phyloP scores from a whole-genome alignment of 257 asterid genomes.

The Cruciata laevipes region DNA sequence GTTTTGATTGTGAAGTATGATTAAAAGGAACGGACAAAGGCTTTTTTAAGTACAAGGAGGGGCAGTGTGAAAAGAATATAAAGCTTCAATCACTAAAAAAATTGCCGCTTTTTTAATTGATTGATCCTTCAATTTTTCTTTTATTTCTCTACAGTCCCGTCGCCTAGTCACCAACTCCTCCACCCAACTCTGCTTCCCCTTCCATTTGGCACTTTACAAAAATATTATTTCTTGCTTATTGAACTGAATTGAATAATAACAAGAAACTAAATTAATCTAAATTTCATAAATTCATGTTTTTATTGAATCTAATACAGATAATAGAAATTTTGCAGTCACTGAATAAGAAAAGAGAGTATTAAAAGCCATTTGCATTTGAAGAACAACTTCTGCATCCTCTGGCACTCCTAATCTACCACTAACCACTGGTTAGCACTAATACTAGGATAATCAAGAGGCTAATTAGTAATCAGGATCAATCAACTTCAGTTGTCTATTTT shows the following conservation, averaged over 20 bases:
- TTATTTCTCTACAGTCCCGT: not conserved
- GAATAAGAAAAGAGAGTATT: not conserved
- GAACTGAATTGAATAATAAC: too few relatives aligned
- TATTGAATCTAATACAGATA: too few relatives aligned
- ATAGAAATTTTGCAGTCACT: too few relatives aligned
- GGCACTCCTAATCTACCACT: not conserved
- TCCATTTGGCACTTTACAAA: not conserved
- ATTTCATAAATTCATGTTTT: too few relatives aligned
- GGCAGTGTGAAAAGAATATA: not conserved
- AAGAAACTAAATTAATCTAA: too few relatives aligned
- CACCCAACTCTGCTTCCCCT: not conserved
- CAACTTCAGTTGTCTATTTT: conserved; percentile 30
- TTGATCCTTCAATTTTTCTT: not conserved
- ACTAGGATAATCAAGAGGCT: not conserved
- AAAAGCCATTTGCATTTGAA: not conserved
- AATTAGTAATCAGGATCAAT: conserved; percentile 8
- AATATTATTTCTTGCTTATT: too few relatives aligned
- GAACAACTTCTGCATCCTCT: not conserved
- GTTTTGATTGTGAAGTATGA: not conserved
- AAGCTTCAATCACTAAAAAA: not conserved
- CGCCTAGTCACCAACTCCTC: not conserved
- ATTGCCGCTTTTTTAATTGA: not conserved
- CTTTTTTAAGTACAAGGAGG: not conserved
- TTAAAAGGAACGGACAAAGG: not conserved
- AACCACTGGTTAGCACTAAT: not conserved